Evolutionary conservation across 495 filamentous ascomycete species (phyloP).

Genomic region (Diplogelasinospora grovesii): DNA sequence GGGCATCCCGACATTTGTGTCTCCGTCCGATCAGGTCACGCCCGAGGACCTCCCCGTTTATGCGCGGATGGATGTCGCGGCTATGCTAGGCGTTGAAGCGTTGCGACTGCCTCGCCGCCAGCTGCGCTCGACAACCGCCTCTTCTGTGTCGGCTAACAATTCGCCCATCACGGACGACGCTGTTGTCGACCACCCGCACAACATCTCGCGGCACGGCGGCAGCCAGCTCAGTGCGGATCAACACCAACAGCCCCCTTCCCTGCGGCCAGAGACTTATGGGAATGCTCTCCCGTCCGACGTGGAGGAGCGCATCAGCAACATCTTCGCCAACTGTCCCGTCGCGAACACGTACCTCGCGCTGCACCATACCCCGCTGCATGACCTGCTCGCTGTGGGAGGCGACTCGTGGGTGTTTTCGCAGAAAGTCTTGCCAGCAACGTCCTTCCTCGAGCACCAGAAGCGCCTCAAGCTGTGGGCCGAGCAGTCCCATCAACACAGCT

Average conservation of each 20-base stretch:
- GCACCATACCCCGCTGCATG: slow-evolving; percentile 40
- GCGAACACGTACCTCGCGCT: slow-evolving; percentile 43
- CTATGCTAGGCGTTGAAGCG: slow-evolving; percentile 30
- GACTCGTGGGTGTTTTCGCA: slow-evolving; percentile 43
- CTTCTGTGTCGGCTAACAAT: slow-evolving; percentile 16
- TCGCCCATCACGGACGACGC: slow-evolving; percentile 24
- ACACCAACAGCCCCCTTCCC: slow-evolving; percentile 5
- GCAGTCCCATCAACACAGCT: too few relatives aligned
- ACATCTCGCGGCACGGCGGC: slow-evolving; percentile 10
- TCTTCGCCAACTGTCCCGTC: slow-evolving; percentile 33
- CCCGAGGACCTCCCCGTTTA: slow-evolving; percentile 21
- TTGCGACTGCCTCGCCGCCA: slow-evolving; percentile 33
- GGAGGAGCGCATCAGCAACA: slow-evolving; percentile 26
- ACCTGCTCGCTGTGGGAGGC: slow-evolving; percentile 41
- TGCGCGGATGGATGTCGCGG: slow-evolving; percentile 27
- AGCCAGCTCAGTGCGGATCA: slow-evolving; percentile 12
- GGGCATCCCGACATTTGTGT: slow-evolving; percentile 16
- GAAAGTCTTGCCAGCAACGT: slow-evolving; percentile 30
- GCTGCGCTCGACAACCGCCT: background rate
- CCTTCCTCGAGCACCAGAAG: slow-evolving; percentile 32
- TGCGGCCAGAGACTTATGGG: background rate
- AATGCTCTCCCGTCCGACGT: slow-evolving; percentile 16
- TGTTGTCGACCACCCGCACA: too few relatives aligned
- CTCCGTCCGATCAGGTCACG: slow-evolving; percentile 24
- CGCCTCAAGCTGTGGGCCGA: slow-evolving; percentile 33